Evolutionary conservation across 2,329 filamentous ascomycete species (phyloP), one percentile per base, ranked within the genome.

Genomic region (Laburnicola sp.): DNA sequence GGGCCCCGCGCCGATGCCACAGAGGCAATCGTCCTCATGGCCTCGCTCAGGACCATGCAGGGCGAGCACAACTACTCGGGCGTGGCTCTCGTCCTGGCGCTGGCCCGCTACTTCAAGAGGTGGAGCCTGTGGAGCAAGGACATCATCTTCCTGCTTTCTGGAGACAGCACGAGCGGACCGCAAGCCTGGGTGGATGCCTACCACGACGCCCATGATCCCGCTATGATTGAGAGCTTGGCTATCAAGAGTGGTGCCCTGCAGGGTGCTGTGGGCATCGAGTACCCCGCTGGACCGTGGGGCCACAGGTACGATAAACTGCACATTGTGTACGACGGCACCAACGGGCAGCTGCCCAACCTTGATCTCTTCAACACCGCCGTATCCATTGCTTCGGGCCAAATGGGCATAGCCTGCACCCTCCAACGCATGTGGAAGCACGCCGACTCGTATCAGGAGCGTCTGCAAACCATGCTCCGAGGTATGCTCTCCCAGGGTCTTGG

Each of bases 41-140:
- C 89, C 23, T 87, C 92, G 2, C 96, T 92, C 91, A 86, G 81
- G 68, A 97, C 92, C 60, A 86, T 89, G 61, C 83, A 90, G 48
- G 86, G 83, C 25, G 81, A 87, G 60, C 75, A 92, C 61, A 99
- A 99, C 74, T 82, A 86, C 57, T 94, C 92, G 54, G 94, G 93
- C 16, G 86, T 99, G 4, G 87, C 91, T 6, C 81, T 99, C 28
- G 86, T 91, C 2, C 76, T 99, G 64, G 92, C 93, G 0, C 75
- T 99, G 60, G 89, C 91, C 26, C 85, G 94, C 59, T 99, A 99
- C 75, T 97, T 99, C 77, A 96, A 95, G 74, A 85, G 88, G 62
- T 99, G 94, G 94, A 97, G 91, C 46, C 81, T 99, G 26, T 99
- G 94, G 94, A 97, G 92, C 52, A 99, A 99, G 74, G 94, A 99